Conservation (phyloP, 2,329 filamentous ascomycete species). For the Trichoderma atrobrunneum region DNA sequence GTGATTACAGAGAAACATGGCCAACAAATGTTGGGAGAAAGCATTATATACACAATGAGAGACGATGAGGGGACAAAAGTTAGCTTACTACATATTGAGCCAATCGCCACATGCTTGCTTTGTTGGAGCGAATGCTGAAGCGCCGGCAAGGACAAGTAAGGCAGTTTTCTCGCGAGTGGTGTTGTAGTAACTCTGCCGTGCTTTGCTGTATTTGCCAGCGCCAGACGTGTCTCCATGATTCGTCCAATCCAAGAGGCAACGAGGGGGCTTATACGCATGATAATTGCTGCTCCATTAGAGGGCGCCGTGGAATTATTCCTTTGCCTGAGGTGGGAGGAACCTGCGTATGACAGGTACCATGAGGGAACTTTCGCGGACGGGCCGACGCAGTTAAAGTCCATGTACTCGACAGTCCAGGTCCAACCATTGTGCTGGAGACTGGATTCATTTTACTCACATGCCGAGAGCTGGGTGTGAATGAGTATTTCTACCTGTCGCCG, state of each 20-base stretch:
- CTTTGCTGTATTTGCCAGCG: neutral
- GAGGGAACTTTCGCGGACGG: neutral
- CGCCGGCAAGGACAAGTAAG: neutral
- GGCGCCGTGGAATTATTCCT: neutral
- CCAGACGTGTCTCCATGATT: neutral
- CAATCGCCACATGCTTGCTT: neutral
- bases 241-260: neutral
- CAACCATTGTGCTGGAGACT: neutral
- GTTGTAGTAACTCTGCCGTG: neutral
- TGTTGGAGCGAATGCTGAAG: neutral
- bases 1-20: neutral
- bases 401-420: neutral
- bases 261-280: neutral
- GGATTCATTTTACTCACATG: neutral
- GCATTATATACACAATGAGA: neutral
- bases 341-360: neutral
- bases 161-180: neutral
- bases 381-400: neutral
- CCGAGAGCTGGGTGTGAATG: neutral
- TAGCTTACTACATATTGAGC: too few relatives aligned
- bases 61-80: neutral
- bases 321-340: neutral
- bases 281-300: neutral
- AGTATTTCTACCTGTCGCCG: neutral
- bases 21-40: neutral